A percentile compares a stretch with the other conserved stretches of the same genome.
Conservation (phyloP, 2,329 filamentous ascomycete species). For the Fusarium clavum region DNA sequence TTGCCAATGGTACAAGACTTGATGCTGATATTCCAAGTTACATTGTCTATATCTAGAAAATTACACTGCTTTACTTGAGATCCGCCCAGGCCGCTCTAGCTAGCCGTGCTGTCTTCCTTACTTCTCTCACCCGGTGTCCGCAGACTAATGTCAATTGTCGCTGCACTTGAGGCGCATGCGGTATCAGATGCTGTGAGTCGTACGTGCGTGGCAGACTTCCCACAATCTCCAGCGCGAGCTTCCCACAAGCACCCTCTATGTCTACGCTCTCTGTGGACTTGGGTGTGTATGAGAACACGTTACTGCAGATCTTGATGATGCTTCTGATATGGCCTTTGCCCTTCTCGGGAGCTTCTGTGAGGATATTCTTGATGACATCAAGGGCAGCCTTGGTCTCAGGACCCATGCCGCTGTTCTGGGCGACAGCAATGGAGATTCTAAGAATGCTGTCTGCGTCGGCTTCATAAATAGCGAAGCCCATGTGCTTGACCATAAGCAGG, state of each 20-base stretch:
- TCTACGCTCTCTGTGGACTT: slow-evolving; percentile 40
- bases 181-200: slow-evolving; percentile 60
- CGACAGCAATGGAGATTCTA: slow-evolving; percentile 61
- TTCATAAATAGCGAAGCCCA: slow-evolving; percentile 64
- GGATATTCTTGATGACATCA: slow-evolving; percentile 60
- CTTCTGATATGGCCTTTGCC: slow-evolving; percentile 62
- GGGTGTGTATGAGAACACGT: slow-evolving; percentile 52
- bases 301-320: slow-evolving; percentile 59
- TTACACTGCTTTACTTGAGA: slow-evolving; percentile 44
- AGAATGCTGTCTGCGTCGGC: slow-evolving; percentile 61
- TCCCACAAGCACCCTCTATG: slow-evolving; percentile 55
- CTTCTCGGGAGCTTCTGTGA: slow-evolving; percentile 58
- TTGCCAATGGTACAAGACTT: slow-evolving; percentile 4
- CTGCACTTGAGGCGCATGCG: slow-evolving; percentile 58
- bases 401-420: slow-evolving; percentile 56
- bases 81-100: slow-evolving; percentile 64
- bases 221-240: slow-evolving; percentile 61
- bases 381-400: slow-evolving; percentile 62
- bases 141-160: slow-evolving; percentile 63
- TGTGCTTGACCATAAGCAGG: slow-evolving; percentile 62
- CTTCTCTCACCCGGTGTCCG: slow-evolving; percentile 65
- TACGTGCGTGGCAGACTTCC: slow-evolving; percentile 60
- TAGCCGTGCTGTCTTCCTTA: slow-evolving; percentile 61
- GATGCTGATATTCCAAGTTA: neutral
- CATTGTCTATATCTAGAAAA: slow-evolving; percentile 29